Evolutionary conservation across 768 basidiomycete genomes (phyloP).

Genomic region (Russula dissimulans): DNA sequence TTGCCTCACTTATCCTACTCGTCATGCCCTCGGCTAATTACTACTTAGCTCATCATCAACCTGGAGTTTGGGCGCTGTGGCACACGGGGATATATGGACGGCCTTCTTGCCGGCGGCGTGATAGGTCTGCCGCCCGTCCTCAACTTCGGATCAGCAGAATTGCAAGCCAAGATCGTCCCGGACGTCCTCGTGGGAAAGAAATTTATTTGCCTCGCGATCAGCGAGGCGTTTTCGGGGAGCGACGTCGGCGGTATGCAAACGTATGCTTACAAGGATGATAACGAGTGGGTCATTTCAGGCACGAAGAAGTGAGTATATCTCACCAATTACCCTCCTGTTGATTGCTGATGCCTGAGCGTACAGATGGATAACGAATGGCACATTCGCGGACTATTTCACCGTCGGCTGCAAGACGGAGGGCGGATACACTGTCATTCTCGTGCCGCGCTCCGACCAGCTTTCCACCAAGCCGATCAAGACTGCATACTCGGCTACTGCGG

Average conservation of each 20-base stretch:
- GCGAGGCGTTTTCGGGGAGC: slow-evolving; percentile 88
- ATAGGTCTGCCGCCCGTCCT: slow-evolving; percentile 86
- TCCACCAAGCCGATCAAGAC: slow-evolving; percentile 89
- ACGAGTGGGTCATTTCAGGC: slow-evolving; percentile 82
- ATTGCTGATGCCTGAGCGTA: slow-evolving; percentile 6
- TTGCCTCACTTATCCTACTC: background rate
- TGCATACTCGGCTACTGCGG: slow-evolving; percentile 83
- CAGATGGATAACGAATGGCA: slow-evolving; percentile 88
- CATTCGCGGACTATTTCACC: slow-evolving; percentile 78
- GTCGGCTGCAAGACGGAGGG: slow-evolving; percentile 66
- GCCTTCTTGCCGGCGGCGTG: slow-evolving; percentile 68
- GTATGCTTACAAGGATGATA: slow-evolving; percentile 76
- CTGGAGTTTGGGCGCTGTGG: slow-evolving; percentile 78
- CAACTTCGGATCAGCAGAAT: slow-evolving; percentile 74
- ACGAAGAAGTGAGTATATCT: slow-evolving; percentile 67
- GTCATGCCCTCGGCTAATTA: background rate
- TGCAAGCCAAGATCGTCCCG: slow-evolving; percentile 61
- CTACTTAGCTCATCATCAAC: slow-evolving; percentile 57
- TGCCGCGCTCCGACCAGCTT: slow-evolving; percentile 62
- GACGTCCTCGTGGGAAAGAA: slow-evolving; percentile 72
- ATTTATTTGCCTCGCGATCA: slow-evolving; percentile 83
- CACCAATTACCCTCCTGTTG: background rate
- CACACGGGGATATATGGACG: slow-evolving; percentile 82
- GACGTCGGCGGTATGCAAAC: slow-evolving; percentile 81
- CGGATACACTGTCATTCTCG: slow-evolving; percentile 68